Evolutionary conservation across 129 eudicot species (phyloP), one percentile per base, ranked within the genome.

Genomic region (Solidago caesia): DNA sequence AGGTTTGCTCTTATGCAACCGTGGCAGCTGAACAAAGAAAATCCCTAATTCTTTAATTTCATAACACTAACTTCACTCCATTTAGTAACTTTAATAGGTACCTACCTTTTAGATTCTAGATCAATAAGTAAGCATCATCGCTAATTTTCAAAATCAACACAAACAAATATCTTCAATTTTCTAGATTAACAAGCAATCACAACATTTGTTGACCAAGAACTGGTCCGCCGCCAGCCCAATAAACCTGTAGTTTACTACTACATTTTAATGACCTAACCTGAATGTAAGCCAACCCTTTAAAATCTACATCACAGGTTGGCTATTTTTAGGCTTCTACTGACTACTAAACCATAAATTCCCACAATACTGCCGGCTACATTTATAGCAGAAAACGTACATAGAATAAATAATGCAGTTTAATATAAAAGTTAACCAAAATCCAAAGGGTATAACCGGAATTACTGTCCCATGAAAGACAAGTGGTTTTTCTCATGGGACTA

Each of bases 381-480:
- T 39, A 21, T 57, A 44, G 44, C 52, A 58, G 8, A 33, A 21
- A 63, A 70, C 53, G 67, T n/a, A 44, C 44, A 27, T 2, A 6
- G 7, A 26, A 72, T 56, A 65, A 79, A 79, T 55, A 79, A 79
- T 79, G 79, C 74, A 79, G 79, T 79, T 73, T 60, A 52, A 73
- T 79, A 79, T 73, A 79, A 58, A 43, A 64, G 74, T 79, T 66
- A 4, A 58, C 58, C 70, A 79, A 79, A 79, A 79, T 72, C 79
- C 79, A 67, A 66, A 79, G 68, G 68, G 73, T 79, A 79, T 63
- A 73, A 81, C 55, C 48, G 70, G 73, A 82, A 81, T 81, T 73
- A 77, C 81, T 57, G 76, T 71, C 74, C 83, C 81, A 74, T 60
- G 60, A 70, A 64, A 77, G 46, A 79, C 66, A 68, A 44, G 41